Percentiles rank a stretch among this genome's conserved stretches.
Conservation (phyloP, 768 basidiomycete species). For the Leccinum sublutescens region DNA sequence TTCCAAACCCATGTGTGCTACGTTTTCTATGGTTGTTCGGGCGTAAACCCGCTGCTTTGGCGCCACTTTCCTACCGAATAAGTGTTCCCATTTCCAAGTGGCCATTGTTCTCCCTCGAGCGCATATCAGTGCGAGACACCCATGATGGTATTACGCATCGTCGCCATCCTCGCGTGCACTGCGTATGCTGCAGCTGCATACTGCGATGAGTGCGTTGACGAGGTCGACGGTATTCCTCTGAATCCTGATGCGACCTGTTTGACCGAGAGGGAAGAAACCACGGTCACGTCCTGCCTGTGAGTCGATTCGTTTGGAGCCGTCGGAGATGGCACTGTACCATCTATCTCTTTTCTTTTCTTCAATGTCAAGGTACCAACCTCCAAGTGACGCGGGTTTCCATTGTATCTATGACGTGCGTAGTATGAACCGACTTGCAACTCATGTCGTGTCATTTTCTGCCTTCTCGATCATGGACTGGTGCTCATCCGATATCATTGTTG, state of each 20-base stretch:
- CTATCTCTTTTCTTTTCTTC: neutral
- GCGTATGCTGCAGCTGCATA: neutral
- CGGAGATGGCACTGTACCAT: neutral
- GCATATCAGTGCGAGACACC: neutral
- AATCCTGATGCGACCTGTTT: neutral
- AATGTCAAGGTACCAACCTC: neutral
- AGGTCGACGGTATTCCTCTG: neutral
- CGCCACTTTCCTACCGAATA: neutral
- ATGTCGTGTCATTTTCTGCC: neutral
- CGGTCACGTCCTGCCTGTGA: neutral
- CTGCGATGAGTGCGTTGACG: neutral
- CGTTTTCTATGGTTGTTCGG: too few species aligned
- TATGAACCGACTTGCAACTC: neutral
- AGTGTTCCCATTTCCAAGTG: neutral
- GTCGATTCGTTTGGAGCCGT: neutral
- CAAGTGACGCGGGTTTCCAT: neutral
- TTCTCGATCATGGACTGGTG: neutral
- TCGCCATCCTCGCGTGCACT: neutral
- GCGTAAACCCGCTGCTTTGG: too few species aligned
- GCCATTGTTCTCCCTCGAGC: neutral
- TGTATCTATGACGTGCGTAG: conserved; percentile 2
- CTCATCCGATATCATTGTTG: neutral
- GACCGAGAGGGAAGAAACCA: neutral
- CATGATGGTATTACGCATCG: neutral
- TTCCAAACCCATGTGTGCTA: too few species aligned